Conservation (phyloP, 73 alveolate species). For the Paramecium pentaurelia region DNA sequence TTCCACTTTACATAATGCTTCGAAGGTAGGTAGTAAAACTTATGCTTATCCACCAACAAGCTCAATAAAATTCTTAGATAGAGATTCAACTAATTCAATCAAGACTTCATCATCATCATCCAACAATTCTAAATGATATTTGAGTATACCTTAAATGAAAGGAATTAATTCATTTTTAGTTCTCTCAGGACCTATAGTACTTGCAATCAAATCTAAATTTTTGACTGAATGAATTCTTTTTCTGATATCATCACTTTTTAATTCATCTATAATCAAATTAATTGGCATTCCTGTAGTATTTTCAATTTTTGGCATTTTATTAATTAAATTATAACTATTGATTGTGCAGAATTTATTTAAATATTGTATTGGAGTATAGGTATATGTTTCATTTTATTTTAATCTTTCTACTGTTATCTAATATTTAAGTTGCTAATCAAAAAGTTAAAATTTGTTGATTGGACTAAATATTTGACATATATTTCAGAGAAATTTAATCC, state of each 20-base stretch:
- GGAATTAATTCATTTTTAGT: slow-evolving; percentile 93
- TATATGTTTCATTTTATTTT: neutral
- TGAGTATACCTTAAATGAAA: slow-evolving; percentile 78
- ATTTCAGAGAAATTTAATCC: neutral
- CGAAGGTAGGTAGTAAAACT: slow-evolving; percentile 71
- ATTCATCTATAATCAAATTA: slow-evolving; percentile 67
- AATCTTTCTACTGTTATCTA: neutral
- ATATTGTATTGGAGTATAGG: neutral
- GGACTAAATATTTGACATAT: neutral
- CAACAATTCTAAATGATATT: slow-evolving; percentile 68
- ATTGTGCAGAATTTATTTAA: neutral
- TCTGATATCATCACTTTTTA: slow-evolving; percentile 74
- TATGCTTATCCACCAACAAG: slow-evolving; percentile 87
- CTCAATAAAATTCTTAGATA: slow-evolving; percentile 79
- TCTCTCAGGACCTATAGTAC: slow-evolving; percentile 92
- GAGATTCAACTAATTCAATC: slow-evolving; percentile 82
- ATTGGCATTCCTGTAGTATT: slow-evolving; percentile 54
- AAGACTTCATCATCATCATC: slow-evolving; percentile 98
- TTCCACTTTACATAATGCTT: slow-evolving; percentile 77
- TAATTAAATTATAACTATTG: neutral
- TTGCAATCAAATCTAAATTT: slow-evolving; percentile 75
- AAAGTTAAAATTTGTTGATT: too few species aligned
- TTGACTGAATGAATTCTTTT: slow-evolving; percentile 81
- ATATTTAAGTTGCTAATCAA: too few species aligned
- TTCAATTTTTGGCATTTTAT: slow-evolving; percentile 47